Base-by-base conservation (phyloP, 768 basidiomycete species). In the Leccinum barrowsii region DNA sequence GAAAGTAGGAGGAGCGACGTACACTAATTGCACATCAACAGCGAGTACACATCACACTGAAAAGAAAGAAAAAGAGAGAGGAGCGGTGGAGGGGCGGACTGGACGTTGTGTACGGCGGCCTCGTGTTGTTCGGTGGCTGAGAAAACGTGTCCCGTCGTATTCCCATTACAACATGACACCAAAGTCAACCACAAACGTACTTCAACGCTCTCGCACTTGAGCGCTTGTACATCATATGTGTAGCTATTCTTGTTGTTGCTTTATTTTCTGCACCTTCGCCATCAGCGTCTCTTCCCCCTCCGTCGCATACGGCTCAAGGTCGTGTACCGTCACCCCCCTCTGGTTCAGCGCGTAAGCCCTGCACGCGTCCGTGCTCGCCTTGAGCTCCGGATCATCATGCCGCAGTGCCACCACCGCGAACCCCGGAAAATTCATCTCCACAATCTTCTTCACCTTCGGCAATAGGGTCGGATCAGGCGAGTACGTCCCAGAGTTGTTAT, bases 401-500 rank as follows among this genome's bases (percentile, higher is more conserved):
- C 81, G 79, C 66, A 83, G 75, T 32, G 83, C 84, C 52, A 78
- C 67, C 19, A 92, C 77, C 34, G 63, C 70, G 58, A 91, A 77
- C 2, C 85, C 86, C 19, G 82, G 77, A 67, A 94, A 91, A 67
- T 94, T 93, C 65, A 80, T 79, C 72, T 90, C 85, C 52, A 94
- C 67, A 26, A 90, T 75, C 61, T 75, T 77, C 67, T 83, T 81
- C 57, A 92, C 70, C 46, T 77, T 69, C 0, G 87, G 85, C 2
- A 94, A 73, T 62, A 92, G 65, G 54, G 64, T 70, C 54, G 79
- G 77, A 66, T 90, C 83, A 1, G 92, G 92, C 32, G 89, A 80
- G 68, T 94, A 93, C 53, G 91, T 94, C 51, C 92, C 92, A 63
- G 84, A 86, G 67, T 89, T 89, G 66, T 94, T 94, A 70, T 94